A percentile compares a stretch with the other conserved stretches of the same genome.
These are phyloP conservation scores for Halophytophthora polymorphica DNA, from an alignment of 352 stramenopile genomes.

Conservation along the genomic window DNA sequence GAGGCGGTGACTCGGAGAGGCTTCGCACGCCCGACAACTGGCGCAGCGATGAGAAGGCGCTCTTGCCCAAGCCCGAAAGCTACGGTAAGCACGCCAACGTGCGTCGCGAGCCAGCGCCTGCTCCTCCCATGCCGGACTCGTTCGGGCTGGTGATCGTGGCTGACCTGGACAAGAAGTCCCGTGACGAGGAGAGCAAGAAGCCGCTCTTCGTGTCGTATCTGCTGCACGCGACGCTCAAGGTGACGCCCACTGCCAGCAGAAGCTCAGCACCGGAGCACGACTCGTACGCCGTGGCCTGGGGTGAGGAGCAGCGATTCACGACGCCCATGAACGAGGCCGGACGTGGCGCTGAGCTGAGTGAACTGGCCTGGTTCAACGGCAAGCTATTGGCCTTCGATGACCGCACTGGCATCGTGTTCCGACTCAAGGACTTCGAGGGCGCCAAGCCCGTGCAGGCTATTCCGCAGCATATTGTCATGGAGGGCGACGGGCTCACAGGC, in stretches of 20 bases:
- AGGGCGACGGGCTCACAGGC: constrained; percentile 93
- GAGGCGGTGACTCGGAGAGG: constrained; percentile 2
- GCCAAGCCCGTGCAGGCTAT: constrained; percentile 82
- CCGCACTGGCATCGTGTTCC: constrained; percentile 97
- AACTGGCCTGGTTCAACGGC: constrained; percentile 88
- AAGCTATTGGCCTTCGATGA: constrained; percentile 97
- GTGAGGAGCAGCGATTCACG: constrained; percentile 69
- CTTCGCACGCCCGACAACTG: constrained; percentile 29
- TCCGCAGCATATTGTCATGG: constrained; percentile 95
- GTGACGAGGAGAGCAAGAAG: constrained; percentile 86
- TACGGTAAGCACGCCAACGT: constrained; percentile 20
- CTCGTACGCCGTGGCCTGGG: constrained; percentile 60
- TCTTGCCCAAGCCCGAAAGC: constrained; percentile 10
- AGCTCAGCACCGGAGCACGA: constrained; percentile 37
- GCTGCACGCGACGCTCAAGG: constrained; percentile 87
- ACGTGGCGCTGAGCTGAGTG: constrained; percentile 94
- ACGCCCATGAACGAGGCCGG: constrained; percentile 93
- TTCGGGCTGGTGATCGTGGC: constrained; percentile 92
- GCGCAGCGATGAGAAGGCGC: constrained; percentile 11
- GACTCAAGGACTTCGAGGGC: constrained; percentile 89
- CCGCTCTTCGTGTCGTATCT: constrained; percentile 90
- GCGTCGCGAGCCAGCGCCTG: constrained; percentile 25
- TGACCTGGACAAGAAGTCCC: constrained; percentile 94
- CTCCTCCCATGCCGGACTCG: constrained; percentile 50
- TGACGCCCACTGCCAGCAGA: constrained; percentile 30